A percentile compares a stretch with the other conserved stretches of the same genome.
These are phyloP conservation scores for Flaveria trinervia DNA, from an alignment of 129 eudicot genomes.

Conservation along the genomic window DNA sequence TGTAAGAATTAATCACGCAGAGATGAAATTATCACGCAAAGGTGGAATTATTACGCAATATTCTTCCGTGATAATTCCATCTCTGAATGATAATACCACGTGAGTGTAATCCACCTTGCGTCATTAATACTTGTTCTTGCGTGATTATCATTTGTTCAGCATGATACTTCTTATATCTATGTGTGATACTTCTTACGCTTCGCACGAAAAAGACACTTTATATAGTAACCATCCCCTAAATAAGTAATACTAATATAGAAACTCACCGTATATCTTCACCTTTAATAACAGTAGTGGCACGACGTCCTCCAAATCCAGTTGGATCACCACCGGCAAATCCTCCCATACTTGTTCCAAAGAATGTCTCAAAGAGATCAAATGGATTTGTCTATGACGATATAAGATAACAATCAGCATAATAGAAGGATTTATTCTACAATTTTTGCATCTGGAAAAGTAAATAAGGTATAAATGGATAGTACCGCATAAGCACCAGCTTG, in stretches of 20 bases:
- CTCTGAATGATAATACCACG: no score
- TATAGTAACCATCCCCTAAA: neutral
- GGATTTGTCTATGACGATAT: conserved; percentile 67
- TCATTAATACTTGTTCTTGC: no score
- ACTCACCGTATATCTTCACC: conserved; percentile 98
- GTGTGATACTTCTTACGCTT: no score
- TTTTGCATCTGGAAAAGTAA: conserved; percentile 8
- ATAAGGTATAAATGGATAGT: conserved; percentile 23
- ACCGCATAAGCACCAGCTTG: conserved; percentile 92
- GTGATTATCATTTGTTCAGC: no score
- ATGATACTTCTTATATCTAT: no score
- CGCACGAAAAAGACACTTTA: no score
- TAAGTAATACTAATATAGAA: neutral
- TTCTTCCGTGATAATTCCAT: no score
- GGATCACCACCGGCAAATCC: conserved; percentile 76
- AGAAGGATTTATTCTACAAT: neutral
- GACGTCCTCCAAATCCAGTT: conserved; percentile 76
- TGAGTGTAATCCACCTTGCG: no score
- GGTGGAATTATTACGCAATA: no score
- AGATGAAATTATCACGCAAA: no score
- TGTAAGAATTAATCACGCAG: no score
- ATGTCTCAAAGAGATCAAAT: conserved; percentile 95
- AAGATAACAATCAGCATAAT: neutral
- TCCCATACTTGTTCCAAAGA: conserved; percentile 89
- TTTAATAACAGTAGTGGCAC: conserved; percentile 73